A percentile compares a stretch with the other conserved stretches of the same genome.
phyloP scores from a whole-genome alignment of 495 filamentous ascomycete species.

The Sabuloglossum arenarium region DNA sequence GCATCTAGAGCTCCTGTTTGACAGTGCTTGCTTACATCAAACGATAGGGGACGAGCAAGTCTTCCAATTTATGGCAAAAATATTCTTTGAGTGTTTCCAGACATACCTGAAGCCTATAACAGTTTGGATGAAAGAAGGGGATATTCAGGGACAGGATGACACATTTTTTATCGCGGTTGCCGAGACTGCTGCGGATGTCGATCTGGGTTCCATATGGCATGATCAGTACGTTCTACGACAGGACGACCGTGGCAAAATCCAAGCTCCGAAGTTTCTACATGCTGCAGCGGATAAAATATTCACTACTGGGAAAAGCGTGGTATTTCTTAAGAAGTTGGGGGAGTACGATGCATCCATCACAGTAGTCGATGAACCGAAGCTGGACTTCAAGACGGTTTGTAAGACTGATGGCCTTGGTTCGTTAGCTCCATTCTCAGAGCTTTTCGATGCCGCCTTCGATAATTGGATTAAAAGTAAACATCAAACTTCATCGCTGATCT shows the following conservation, averaged over 20 bases:
- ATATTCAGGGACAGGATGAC: conserved; percentile 36
- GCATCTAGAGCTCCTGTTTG: conserved; percentile 55
- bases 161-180: conserved; percentile 60
- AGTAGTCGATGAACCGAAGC: conserved; percentile 15
- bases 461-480: conserved; percentile 52
- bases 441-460: conserved; percentile 48
- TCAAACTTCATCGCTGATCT: conserved; percentile 37
- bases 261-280: conserved; percentile 55
- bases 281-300: conserved; percentile 49
- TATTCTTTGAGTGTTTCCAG: conserved; percentile 71
- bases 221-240: conserved; percentile 44
- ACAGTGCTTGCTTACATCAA: conserved; percentile 44
- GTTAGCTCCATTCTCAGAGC: conserved; percentile 52
- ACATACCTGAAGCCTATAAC: conserved; percentile 64
- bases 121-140: conserved; percentile 69
- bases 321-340: conserved; percentile 49
- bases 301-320: conserved; percentile 68
- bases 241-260: conserved; percentile 29
- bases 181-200: conserved; percentile 30
- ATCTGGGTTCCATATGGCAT: conserved; percentile 50
- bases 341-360: conserved; percentile 15
- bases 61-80: conserved; percentile 35
- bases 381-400: conserved; percentile 37
- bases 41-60: conserved; percentile 36
- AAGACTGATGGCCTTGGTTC: conserved; percentile 14